phyloP scores from a whole-genome alignment of 345 rosid genomes.

The Atalantia buxifolia region DNA sequence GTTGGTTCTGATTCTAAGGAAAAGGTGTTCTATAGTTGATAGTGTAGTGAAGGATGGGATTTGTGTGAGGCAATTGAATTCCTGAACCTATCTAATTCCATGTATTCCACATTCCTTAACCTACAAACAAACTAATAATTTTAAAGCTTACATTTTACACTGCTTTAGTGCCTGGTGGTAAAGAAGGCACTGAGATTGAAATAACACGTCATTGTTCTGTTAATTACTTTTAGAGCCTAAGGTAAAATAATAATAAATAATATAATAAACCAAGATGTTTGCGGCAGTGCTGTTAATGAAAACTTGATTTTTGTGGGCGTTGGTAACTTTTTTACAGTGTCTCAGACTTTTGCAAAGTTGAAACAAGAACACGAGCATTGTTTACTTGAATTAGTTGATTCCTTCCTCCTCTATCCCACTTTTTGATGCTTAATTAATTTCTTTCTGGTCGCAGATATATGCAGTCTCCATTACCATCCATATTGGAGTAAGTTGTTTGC shows the following conservation, averaged over 20 bases:
- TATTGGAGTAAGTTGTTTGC: conserved; percentile 55
- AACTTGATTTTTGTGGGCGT: not conserved
- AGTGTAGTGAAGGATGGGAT: not conserved
- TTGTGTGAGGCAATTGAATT: too few species aligned
- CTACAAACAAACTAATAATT: too few species aligned
- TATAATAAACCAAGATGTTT: too few species aligned
- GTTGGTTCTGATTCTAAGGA: not conserved
- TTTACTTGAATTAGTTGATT: conserved; percentile 3
- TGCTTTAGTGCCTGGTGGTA: not conserved
- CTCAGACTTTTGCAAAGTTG: not conserved
- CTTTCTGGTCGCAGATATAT: conserved; percentile 54
- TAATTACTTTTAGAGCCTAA: not conserved
- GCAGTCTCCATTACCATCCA: conserved; percentile 86
- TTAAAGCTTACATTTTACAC: not conserved
- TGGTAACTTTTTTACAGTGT: not conserved
- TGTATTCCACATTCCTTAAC: too few species aligned
- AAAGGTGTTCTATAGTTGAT: too few species aligned
- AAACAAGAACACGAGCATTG: not conserved
- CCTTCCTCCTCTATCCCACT: conserved; percentile 2
- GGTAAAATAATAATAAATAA: too few species aligned
- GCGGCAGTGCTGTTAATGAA: not conserved
- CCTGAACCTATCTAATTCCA: too few species aligned
- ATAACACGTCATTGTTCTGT: not conserved
- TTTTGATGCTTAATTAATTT: not conserved
- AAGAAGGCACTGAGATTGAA: not conserved